Base-by-base conservation (phyloP, 2,329 filamentous ascomycete genomes). In the Aspergillus vadensis region DNA sequence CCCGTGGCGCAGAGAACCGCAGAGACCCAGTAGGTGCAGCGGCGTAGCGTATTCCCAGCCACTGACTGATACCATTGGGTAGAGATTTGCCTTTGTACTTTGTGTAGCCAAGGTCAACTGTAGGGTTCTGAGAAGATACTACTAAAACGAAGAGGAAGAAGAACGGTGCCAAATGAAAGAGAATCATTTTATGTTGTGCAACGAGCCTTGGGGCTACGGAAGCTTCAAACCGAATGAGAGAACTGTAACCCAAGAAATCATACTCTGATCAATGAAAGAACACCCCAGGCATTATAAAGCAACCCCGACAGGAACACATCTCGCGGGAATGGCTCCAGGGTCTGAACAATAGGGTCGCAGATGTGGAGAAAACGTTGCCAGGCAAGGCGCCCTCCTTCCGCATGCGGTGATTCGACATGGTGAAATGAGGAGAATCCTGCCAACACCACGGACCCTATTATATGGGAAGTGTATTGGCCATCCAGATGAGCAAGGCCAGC, bases 21-120 rank as follows among this genome's bases (percentile, higher is more conserved):
- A 91, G 71, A 5, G 83, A 67, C 1, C 87, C 88, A 2, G 89
- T 59, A 0, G 91, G 91, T 14, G 90, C 80, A 5, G 88, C 86
- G 1, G 90, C 91, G 77, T 86, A 95, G 47, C 89, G 85, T 64
- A 95, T 85, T 1, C 90, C 91, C 7, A 91, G 81, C 89, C 89
- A 94, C 72, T 88, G 82, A 2, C 84, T 86, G 51, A 92, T 77
- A 1, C 87, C 88, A 66, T 85, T 84, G 0, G 74, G 66, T 1
- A 83, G 77, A 1, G 79, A 70, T 4, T 78, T 74, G 8, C 91
- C 91, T 53, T 81, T 74, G 69, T 92, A 92, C 25, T 80, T 83
- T 30, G 87, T 83, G 70, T 92, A 93, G 3, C 81, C 82, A 21
- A 93, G 79, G 63, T 90, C 80, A 14, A 92, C 86, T 3, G 79